These are phyloP conservation scores for Homolaphlyctis polyrhiza DNA, from an alignment of 371 early-diverging fungal genomes.

Conservation along the genomic window DNA sequence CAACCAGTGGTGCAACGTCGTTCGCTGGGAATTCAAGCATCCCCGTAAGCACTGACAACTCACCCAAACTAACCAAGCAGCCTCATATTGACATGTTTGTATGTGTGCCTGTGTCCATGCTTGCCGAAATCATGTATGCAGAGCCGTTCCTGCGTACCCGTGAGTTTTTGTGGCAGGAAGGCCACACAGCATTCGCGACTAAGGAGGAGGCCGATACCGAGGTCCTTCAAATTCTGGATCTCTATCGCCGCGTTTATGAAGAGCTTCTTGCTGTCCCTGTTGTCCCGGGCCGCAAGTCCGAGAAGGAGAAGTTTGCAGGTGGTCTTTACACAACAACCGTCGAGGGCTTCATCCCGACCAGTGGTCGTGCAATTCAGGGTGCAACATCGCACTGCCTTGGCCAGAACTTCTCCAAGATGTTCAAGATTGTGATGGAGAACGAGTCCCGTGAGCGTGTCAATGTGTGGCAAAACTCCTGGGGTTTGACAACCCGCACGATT, in stretches of 20 bases:
- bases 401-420: conserved; percentile 99
- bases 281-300: conserved; percentile 97
- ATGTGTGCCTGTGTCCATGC: neutral
- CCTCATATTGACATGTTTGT: neutral
- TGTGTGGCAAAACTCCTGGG: conserved; percentile 99
- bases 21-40: conserved; percentile 99
- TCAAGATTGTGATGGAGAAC: conserved; percentile 76
- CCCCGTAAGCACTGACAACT: too few species aligned
- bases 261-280: conserved; percentile 99
- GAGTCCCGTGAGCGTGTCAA: conserved; percentile 63
- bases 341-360: conserved; percentile 97
- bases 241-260: conserved; percentile 96
- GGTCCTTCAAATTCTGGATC: conserved; percentile 88
- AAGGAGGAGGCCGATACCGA: conserved; percentile 91
- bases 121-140: conserved; percentile 21
- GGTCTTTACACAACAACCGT: conserved; percentile 98
- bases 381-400: conserved; percentile 99
- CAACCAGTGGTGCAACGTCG: conserved; percentile 99
- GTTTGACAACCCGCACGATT: conserved; percentile 98
- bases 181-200: conserved; percentile 97
- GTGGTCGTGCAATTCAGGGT: conserved; percentile 99
- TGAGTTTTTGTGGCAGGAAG: conserved; percentile 99
- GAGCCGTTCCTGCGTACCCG: conserved; percentile 99
- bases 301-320: conserved; percentile 99
- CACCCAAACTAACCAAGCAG: neutral